phyloP scores from a whole-genome alignment of 2,329 filamentous ascomycete genomes.

The Blastomyces gilchristii region DNA sequence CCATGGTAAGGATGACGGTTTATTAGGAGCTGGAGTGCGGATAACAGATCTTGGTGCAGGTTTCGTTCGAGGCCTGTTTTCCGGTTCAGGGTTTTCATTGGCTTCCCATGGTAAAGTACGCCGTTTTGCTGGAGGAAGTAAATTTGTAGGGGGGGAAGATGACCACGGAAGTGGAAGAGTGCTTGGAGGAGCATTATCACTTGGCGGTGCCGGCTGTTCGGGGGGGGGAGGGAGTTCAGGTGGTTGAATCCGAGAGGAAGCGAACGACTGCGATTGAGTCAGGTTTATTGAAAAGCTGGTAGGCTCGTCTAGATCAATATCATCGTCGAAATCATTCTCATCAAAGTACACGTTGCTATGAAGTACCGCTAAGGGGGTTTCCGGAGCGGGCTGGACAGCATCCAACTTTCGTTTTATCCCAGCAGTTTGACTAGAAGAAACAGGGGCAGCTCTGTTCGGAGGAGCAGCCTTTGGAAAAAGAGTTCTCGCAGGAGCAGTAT shows the following conservation, averaged over 20 bases:
- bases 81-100: conserved; percentile 21
- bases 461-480: conserved; percentile 24
- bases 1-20: conserved; percentile 48
- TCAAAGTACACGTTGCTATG: conserved; percentile 52
- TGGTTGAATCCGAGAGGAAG: conserved; percentile 27
- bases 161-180: conserved; percentile 60
- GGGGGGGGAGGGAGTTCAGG: conserved; percentile 25
- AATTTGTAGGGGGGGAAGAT: conserved; percentile 32
- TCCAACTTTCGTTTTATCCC: conserved; percentile 34
- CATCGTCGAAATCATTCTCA: conserved; percentile 80
- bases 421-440: conserved; percentile 20
- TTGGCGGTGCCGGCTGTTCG: conserved; percentile 17
- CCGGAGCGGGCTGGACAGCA: conserved; percentile 17
- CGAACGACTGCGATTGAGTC: conserved; percentile 6
- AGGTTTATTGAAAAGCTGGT: conserved; percentile 16
- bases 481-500: conserved; percentile 24
- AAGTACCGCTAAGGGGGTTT: conserved; percentile 32
- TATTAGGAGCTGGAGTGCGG: conserved; percentile 36
- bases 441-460: conserved; percentile 19
- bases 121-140: conserved; percentile 29
- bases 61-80: conserved; percentile 2
- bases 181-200: conserved; percentile 45
- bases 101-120: conserved; percentile 53
- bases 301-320: conserved; percentile 56
- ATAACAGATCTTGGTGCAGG: conserved; percentile 22